Base-by-base conservation (phyloP, 805 yeast genomes). In the Wickerhamiella sergipiensis region DNA sequence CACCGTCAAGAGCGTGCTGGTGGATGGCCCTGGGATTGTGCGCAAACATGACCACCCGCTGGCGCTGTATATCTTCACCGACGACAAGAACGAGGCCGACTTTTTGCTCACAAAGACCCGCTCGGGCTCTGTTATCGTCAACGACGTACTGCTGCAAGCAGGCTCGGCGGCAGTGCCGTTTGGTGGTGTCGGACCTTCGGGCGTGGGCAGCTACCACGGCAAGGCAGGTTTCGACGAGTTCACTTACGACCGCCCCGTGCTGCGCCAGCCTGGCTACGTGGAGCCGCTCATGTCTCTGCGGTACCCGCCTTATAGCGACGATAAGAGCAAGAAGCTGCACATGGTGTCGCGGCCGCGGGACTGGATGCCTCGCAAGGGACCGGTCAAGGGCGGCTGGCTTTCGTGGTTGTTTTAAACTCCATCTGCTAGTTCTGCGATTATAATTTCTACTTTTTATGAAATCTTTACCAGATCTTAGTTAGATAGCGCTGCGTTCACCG, bases 101-200 rank as follows among this genome's bases (percentile, higher is more conserved):
- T 67, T 67, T 49, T 77, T 85, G 55, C 66, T 73, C 54, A 63
- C 67, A 2, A 60, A 71, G 8, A 67, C 85, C 21, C 73, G 90
- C 59, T 81, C 90, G 0, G 95, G 95, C 23, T 82, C 76, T 6
- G 67, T 79, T 13, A 63, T 77, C 38, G 68, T 83, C 52, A 85
- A 85, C 60, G 95, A 86, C 55, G 72, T 80, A 0, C 45, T 85
- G 49, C 54, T 84, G 59, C 92, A 86, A 53, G 84, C 76, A 38
- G 86, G 77, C 1, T 71, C 81, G 50, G 53, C 70, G 7, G 71
- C 73, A 47, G 77, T 84, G 2, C 95, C 95, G 23, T 88, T 87
- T 66, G 96, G 96, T 22, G 96, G 96, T 21, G 67, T 87, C 52
- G 95, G 95, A 10, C 62, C 62, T 9, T 84, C 95, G 0, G 96